Base-by-base conservation (phyloP, 345 rosid species). In the Hibiscus syriacus region DNA sequence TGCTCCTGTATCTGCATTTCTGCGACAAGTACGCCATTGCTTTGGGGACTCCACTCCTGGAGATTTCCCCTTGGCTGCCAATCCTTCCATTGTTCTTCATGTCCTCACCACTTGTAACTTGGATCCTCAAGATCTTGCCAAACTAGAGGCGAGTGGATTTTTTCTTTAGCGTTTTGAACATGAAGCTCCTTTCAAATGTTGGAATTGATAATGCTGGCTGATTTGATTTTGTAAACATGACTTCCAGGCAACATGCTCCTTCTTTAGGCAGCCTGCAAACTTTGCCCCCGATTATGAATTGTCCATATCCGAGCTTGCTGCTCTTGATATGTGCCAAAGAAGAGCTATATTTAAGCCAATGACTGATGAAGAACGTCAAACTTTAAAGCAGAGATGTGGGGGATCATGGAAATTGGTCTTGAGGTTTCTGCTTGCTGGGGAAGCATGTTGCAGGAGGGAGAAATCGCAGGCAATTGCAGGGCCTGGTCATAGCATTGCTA, bases 51-150 rank as follows among this genome's bases (percentile, higher is more conserved):
- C 90, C 32, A 72, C 71, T 39, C 97, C 98, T 16, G 99, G 99
- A 76, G 99, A 91, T 56, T 94, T 94, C 77, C 99, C 99, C 25
- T 79, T 94, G 74, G 97, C 99, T 76, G 87, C 96, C 19, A 94
- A 70, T 66, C 99, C 99, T 39, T 91, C 97, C 60, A 85, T 94
- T 75, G 87, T 92, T 26, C 98, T 94, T 68, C 92, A 94, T 77
- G 89, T 94, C 74, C 93, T 94, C 30, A 92, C 99, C 1, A 77
- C 96, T 2, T 87, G 93, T 75, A 85, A 77, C 74, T 86, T 94
- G 79, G 92, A 85, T 66, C 92, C 99, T 54, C 95, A 88, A 66
- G 99, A 94, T 74, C 98, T 94, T 48, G 99, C 97, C 1, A 94
- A 83, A 71, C 83, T 94, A 19, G 99, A 94, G 99, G 99, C 93